Conservation (phyloP, 2,329 filamentous ascomycete species). For the Curvularia verruculosa region DNA sequence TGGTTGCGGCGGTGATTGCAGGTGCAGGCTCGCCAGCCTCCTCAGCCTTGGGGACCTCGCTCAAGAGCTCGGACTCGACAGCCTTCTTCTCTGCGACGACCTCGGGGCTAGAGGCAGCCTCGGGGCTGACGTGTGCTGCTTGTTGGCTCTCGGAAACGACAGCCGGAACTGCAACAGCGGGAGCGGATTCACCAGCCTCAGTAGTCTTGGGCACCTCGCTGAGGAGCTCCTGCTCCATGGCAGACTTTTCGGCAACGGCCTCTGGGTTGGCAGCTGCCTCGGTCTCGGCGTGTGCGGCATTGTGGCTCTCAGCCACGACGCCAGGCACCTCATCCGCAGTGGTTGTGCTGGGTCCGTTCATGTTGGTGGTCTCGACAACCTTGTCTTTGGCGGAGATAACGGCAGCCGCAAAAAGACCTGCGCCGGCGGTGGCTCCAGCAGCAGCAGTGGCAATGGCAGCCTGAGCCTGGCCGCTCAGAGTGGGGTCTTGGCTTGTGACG, state of each 20-base stretch:
- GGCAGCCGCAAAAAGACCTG: slow-evolving; percentile 47
- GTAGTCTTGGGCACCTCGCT: slow-evolving; percentile 45
- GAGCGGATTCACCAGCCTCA: slow-evolving; percentile 47
- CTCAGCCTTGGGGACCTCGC: slow-evolving; percentile 59
- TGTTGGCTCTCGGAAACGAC: slow-evolving; percentile 75
- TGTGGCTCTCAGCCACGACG: slow-evolving; percentile 73
- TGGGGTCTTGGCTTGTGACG: slow-evolving; percentile 36
- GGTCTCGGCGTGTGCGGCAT: slow-evolving; percentile 65
- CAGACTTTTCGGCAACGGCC: slow-evolving; percentile 73
- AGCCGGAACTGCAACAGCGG: slow-evolving; percentile 54
- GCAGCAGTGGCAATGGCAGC: slow-evolving; percentile 34
- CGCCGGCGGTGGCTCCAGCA: slow-evolving; percentile 50
- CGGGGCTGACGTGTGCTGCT: slow-evolving; percentile 65
- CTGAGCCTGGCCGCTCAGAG: slow-evolving; percentile 18
- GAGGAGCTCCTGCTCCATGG: slow-evolving; percentile 72
- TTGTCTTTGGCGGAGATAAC: slow-evolving; percentile 43
- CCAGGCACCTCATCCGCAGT: slow-evolving; percentile 56
- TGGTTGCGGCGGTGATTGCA: slow-evolving; percentile 20
- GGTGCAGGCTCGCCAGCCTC: slow-evolving; percentile 49
- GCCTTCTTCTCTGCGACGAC: slow-evolving; percentile 74
- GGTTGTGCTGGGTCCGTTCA: slow-evolving; percentile 42
- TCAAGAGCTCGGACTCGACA: slow-evolving; percentile 74
- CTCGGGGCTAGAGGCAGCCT: slow-evolving; percentile 68
- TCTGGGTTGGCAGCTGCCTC: slow-evolving; percentile 69
- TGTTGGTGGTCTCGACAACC: slow-evolving; percentile 48